Conservation (phyloP, 2,329 filamentous ascomycete species). For the Clonostachys solani region DNA sequence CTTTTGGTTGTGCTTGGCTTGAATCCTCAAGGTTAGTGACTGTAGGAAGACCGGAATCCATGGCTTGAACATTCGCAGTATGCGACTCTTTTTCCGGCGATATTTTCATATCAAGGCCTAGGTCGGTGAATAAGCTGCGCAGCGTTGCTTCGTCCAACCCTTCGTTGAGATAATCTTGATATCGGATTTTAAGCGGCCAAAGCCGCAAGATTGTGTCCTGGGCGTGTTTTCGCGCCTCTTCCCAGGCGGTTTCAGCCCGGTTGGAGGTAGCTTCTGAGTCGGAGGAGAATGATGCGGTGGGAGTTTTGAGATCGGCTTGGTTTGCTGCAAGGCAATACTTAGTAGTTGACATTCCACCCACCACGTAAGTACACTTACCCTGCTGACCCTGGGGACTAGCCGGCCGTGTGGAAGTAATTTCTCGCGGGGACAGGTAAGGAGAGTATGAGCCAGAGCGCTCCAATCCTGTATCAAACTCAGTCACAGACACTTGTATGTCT, state of each 20-base stretch:
- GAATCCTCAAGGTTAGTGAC: no score
- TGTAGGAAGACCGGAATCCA: no score
- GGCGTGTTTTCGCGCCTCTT: constrained; percentile 48
- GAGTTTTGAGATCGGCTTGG: no score
- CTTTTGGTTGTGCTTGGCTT: background rate
- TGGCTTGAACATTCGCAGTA: no score
- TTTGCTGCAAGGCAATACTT: no score
- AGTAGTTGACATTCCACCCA: no score
- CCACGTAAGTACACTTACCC: no score
- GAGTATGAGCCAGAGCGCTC: constrained; percentile 50
- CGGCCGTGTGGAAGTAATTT: constrained; percentile 18
- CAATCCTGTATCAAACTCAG: background rate
- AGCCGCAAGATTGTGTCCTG: constrained; percentile 64
- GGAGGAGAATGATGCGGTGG: no score
- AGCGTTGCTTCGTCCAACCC: constrained; percentile 64
- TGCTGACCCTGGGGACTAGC: no score
- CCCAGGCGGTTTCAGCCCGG: background rate
- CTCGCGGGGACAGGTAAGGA: constrained; percentile 44
- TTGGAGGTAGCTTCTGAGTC: constrained; percentile 6
- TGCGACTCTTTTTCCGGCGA: no score
- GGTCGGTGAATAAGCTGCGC: constrained; percentile 60
- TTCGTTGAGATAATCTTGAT: constrained; percentile 68
- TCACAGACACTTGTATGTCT: no score
- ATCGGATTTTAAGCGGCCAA: constrained; percentile 64
- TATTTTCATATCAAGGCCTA: constrained; percentile 47